These are phyloP conservation scores for Anacardium occidentale DNA, from an alignment of 345 rosid species.

Conservation along the genomic window DNA sequence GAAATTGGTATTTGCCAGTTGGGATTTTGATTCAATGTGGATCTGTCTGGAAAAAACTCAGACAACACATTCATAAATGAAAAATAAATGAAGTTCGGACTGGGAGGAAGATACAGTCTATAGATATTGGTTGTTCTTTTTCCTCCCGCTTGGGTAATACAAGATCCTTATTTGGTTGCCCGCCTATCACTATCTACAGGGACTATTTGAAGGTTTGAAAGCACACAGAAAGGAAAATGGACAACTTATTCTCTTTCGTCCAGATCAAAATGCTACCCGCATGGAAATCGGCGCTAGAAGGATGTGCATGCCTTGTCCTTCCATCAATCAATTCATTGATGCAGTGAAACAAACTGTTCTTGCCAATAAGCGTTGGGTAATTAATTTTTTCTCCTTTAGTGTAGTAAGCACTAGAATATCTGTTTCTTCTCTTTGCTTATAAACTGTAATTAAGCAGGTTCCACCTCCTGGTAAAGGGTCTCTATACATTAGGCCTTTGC, in stretches of 20 bases:
- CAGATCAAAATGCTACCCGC: constrained; percentile 60
- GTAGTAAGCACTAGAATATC: too few species aligned
- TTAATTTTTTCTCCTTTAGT: not conserved
- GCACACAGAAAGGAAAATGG: constrained; percentile 71
- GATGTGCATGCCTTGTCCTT: constrained; percentile 82
- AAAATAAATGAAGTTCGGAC: too few species aligned
- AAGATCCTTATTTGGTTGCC: not conserved
- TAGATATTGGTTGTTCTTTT: not conserved
- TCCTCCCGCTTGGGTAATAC: not conserved
- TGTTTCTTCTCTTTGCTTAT: not conserved
- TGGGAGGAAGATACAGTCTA: not conserved
- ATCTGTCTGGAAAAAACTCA: too few species aligned
- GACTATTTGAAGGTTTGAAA: constrained; percentile 78
- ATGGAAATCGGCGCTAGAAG: constrained; percentile 75
- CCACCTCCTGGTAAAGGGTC: constrained; percentile 86
- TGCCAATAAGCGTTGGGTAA: constrained; percentile 83
- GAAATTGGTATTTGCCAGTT: not conserved
- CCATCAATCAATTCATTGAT: constrained; percentile 62
- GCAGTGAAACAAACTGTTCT: constrained; percentile 66
- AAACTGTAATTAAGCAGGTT: constrained; percentile 36
- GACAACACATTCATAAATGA: too few species aligned
- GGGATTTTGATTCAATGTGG: too few species aligned
- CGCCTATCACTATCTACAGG: constrained; percentile 32
- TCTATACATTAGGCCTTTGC: constrained; percentile 75
- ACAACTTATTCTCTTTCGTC: constrained; percentile 64